A percentile compares a stretch with the other conserved stretches of the same genome.
These are phyloP conservation scores for Apodospora peruviana DNA, from an alignment of 495 filamentous ascomycete genomes.

Conservation along the genomic window DNA sequence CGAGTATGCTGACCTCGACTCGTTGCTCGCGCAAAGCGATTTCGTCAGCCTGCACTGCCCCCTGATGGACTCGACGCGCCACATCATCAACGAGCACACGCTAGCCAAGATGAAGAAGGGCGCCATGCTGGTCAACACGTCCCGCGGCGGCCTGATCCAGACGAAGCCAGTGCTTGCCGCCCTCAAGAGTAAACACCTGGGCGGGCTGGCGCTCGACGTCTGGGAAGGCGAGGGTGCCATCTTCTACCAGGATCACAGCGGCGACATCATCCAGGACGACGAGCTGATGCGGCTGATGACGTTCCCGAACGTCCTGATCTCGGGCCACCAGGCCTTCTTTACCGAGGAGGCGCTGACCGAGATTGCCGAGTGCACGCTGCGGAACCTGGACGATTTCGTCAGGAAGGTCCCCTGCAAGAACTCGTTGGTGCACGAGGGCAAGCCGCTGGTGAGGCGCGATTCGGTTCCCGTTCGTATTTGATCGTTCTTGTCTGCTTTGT, in stretches of 20 bases:
- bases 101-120: constrained; percentile 53
- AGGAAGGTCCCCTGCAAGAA: constrained; percentile 28
- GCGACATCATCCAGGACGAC: constrained; percentile 65
- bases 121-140: constrained; percentile 61
- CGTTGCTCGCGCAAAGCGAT: constrained; percentile 49
- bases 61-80: constrained; percentile 50
- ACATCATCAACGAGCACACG: constrained; percentile 54
- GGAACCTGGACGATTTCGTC: constrained; percentile 43
- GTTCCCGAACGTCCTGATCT: constrained; percentile 64
- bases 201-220: constrained; percentile 53
- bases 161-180: constrained; percentile 53
- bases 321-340: constrained; percentile 67
- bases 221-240: constrained; percentile 50
- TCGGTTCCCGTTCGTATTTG: constrained; percentile 21
- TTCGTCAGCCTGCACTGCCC: constrained; percentile 64
- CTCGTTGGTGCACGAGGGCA: constrained; percentile 25
- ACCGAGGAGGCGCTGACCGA: constrained; percentile 59
- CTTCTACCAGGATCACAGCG: constrained; percentile 63
- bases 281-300: constrained; percentile 62
- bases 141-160: constrained; percentile 58
- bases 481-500: not conserved
- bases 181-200: constrained; percentile 51
- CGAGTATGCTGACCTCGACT: constrained; percentile 49
- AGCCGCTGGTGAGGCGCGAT: constrained; percentile 8
- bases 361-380: constrained; percentile 57